Base-by-base conservation (phyloP, 192 early-diverging fungal genomes). In the Coemansia nantahalensis region DNA sequence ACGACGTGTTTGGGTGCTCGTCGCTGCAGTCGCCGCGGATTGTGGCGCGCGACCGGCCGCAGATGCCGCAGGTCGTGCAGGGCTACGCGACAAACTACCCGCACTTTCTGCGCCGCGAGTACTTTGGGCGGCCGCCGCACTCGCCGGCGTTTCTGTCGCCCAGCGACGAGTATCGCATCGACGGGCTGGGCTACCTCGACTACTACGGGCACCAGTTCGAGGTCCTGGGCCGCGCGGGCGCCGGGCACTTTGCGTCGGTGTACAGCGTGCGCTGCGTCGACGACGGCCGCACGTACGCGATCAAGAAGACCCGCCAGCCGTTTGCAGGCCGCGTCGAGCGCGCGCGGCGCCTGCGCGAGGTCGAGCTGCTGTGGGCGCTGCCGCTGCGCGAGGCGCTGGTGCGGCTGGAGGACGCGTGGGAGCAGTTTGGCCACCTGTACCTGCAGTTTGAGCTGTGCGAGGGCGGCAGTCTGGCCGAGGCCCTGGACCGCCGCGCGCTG, bases 371-470 rank as follows among this genome's bases (percentile, higher is more conserved):
- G 78, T 90, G 86, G 80, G 50, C 68, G 7, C 46, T 94, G 11
- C 78, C 83, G 32, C 55, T 54, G 8, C 56, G 63, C 48, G 77
- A 68, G 1, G 73, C 90, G 48, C 84, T 88, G 45, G 75, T 95
- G 28, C 65, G 84, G 42, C 64, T 98, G 6, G 34, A 86, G 31
- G 74, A 79, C 56, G 93, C 95, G 1, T 98, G 95, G 95, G 91
- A 94, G 49, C 92, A 98, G 68, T 72, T 75, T 24, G 94, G 93
- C 3, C 81, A 84, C 56, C 65, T 98, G 22, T 92, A 89, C 56
- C 70, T 98, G 53, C 90, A 94, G 56, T 86, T 90, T 59, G 94
- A 95, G 62, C 79, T 95, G 26, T 94, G 91, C 65, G 82, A 80
- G 28, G 58, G 79, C 39, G 93, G 92, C 59, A 92, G 77, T 74